phyloP scores from a whole-genome alignment of 441 rosid species.

The Lepidium campestre region DNA sequence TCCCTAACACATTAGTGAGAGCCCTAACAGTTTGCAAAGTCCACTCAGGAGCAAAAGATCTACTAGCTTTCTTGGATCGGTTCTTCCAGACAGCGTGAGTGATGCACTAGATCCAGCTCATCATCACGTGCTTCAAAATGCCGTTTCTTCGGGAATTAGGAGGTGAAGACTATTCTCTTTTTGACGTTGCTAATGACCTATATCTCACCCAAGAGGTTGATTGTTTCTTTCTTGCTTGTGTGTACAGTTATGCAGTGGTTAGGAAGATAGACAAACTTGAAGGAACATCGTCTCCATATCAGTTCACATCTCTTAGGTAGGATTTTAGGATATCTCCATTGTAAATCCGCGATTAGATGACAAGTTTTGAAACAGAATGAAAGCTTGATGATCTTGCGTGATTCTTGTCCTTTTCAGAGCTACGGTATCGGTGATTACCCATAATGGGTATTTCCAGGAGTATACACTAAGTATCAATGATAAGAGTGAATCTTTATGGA shows the following conservation, averaged over 20 bases:
- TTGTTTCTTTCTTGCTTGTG: neutral
- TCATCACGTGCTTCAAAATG: conserved; percentile 72
- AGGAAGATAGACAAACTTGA: conserved; percentile 60
- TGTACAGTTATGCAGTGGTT: conserved; percentile 53
- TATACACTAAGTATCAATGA: conserved; percentile 46
- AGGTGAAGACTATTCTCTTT: conserved; percentile 38
- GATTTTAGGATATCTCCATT: neutral
- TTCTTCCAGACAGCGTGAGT: conserved; percentile 72
- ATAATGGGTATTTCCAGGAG: conserved; percentile 74
- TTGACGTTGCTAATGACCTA: neutral
- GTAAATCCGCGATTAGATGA: neutral
- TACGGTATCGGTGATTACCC: conserved; percentile 54
- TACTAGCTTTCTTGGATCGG: conserved; percentile 65
- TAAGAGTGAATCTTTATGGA: conserved; percentile 57
- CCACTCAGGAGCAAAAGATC: conserved; percentile 55
- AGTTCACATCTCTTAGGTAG: conserved; percentile 44
- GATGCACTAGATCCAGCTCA: conserved; percentile 74
- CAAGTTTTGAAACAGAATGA: conserved; percentile 7
- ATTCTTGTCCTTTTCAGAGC: conserved; percentile 36
- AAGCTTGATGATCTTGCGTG: neutral
- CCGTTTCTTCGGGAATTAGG: conserved; percentile 59
- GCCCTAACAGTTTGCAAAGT: neutral
- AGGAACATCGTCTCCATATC: conserved; percentile 46
- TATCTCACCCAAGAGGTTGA: neutral
- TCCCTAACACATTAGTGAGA: neutral